A percentile compares a stretch with the other conserved stretches of the same genome.
Conservation (phyloP, 495 filamentous ascomycete genomes). For the Aspergillus wentii region DNA sequence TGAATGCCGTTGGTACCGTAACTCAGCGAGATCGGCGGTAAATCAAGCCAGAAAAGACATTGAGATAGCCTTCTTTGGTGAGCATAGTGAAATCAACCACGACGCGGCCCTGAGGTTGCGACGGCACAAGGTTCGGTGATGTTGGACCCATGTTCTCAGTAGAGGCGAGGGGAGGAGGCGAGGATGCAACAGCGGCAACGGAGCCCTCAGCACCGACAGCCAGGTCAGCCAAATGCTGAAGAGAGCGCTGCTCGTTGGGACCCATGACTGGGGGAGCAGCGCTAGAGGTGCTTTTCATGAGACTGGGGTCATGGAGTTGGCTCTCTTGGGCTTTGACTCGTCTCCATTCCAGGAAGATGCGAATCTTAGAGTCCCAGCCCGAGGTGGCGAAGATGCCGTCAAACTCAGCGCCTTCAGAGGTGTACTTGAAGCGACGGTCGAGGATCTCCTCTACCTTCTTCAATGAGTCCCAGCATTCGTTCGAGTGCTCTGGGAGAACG, state of each 20-base stretch:
- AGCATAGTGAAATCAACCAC: conserved; percentile 42
- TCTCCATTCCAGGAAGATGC: conserved; percentile 42
- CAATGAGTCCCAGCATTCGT: conserved; percentile 41
- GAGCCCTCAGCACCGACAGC: conserved; percentile 47
- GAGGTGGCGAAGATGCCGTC: conserved; percentile 35
- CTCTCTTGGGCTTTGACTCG: conserved; percentile 35
- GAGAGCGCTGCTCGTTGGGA: conserved; percentile 44
- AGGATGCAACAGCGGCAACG: conserved; percentile 28
- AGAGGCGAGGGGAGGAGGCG: conserved; percentile 29
- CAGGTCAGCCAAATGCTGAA: conserved; percentile 63
- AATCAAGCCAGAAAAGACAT: conserved; percentile 40
- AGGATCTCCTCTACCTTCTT: conserved; percentile 42
- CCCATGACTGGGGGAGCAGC: conserved; percentile 36
- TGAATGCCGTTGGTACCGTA: no score
- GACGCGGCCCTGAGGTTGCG: conserved; percentile 27
- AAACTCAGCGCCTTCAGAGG: conserved; percentile 23
- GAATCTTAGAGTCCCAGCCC: conserved; percentile 42
- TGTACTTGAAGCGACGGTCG: conserved; percentile 29
- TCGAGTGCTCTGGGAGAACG: conserved; percentile 40
- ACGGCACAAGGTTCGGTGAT: conserved; percentile 24
- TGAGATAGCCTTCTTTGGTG: conserved; percentile 40
- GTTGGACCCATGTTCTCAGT: conserved; percentile 22
- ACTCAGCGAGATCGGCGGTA: conserved; percentile 31
- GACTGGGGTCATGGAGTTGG: conserved; percentile 29
- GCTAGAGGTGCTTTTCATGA: conserved; percentile 15